Evolutionary conservation across 2,329 filamentous ascomycete species (phyloP), one percentile per base, ranked within the genome.

Genomic region (Ceratocystis cubensis): DNA sequence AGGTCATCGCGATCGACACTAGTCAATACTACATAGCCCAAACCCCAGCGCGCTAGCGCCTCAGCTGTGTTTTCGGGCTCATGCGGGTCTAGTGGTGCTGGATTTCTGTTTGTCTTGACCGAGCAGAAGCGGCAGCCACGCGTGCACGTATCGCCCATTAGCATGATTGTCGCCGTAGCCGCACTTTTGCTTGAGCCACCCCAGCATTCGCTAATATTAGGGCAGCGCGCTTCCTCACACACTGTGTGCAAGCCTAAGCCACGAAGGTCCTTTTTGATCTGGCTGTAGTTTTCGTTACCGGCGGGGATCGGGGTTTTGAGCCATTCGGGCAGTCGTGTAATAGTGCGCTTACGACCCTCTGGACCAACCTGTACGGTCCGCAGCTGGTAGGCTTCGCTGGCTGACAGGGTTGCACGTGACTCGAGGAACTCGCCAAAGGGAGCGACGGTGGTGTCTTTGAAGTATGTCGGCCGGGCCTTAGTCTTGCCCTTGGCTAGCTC

Each of bases 111-210:
- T 2, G 94, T 99, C 82, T 97, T 97, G 64, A 99, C 94, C 70
- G 88, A 91, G 82, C 94, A 99, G 80, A 99, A 99, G 65, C 94
- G 85, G 77, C 94, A 99, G 20, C 93, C 94, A 68, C 94, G 84
- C 20, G 94, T 99, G 77, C 94, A 99, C 7, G 93, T 97, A 76
- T 99, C 94, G 70, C 94, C 94, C 92, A 97, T 97, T 61, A 99
- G 80, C 94, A 99, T 99, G 76, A 99, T 97, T 10, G 94, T 99
- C 1, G 94, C 94, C 41, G 94, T 99, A 3, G 94, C 94, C 30
- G 91, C 88, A 70, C 85, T 87, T 79, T 96, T 96, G 75, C 88
- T 85, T 73, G 82, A 85, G 44, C 94, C 94, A 69, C 94, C 94
- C 94, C 94, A 99, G 80, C 94, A 99, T 75, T 97, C 93, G 70